These are phyloP conservation scores for Chernovozyma sophiae-reginae DNA, from an alignment of 1,139 yeast species.

Conservation along the genomic window DNA sequence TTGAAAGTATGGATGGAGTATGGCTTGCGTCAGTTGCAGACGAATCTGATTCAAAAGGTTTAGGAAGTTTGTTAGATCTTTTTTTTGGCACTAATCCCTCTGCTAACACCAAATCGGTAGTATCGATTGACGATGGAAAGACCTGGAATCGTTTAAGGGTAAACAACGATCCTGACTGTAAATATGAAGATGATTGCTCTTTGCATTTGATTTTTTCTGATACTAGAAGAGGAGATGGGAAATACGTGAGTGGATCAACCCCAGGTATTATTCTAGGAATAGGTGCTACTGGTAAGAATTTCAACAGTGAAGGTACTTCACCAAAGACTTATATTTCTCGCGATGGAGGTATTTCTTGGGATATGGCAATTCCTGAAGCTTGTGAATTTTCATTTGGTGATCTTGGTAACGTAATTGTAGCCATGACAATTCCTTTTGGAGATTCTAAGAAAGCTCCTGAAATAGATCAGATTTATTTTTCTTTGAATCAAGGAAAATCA, in stretches of 20 bases:
- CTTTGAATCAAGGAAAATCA: constrained; percentile 70
- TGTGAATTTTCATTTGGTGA: constrained; percentile 68
- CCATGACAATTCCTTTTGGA: constrained; percentile 37
- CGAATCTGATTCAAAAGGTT: constrained; percentile 7
- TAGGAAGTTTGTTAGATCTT: constrained; percentile 13
- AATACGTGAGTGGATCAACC: constrained; percentile 57
- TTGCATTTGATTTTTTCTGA: constrained; percentile 51
- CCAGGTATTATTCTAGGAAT: constrained; percentile 68
- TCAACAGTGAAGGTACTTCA: constrained; percentile 19
- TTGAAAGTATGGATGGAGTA: constrained; percentile 65
- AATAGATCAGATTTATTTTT: constrained; percentile 43
- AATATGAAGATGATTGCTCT: constrained; percentile 46
- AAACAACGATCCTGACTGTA: constrained; percentile 44
- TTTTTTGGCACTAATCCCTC: constrained; percentile 23
- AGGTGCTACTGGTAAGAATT: constrained; percentile 48
- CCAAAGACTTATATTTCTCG: constrained; percentile 61
- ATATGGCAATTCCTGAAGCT: constrained; percentile 50
- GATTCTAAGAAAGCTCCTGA: constrained; percentile 14
- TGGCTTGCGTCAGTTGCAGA: constrained; percentile 43
- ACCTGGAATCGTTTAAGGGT: constrained; percentile 54
- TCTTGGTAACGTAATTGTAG: constrained; percentile 71
- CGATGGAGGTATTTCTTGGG: constrained; percentile 80
- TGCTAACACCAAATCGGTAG: constrained; percentile 20
- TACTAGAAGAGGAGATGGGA: constrained; percentile 53
- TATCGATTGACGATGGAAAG: constrained; percentile 63